These are phyloP conservation scores for Lyophyllum semitale DNA, from an alignment of 768 basidiomycete genomes.

Conservation along the genomic window DNA sequence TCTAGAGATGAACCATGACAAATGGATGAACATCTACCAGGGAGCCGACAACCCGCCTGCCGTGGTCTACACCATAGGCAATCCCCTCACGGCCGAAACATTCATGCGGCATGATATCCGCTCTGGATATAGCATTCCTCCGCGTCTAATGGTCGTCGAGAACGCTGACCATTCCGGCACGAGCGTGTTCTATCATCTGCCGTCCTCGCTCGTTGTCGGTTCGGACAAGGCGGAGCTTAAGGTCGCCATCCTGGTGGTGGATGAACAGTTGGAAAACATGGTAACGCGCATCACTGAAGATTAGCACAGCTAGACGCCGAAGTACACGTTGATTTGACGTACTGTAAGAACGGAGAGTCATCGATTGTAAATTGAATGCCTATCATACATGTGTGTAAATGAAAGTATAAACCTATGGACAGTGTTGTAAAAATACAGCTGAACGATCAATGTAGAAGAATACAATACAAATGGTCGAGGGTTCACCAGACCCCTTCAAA, in stretches of 20 bases:
- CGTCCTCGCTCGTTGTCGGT: constrained; percentile 34
- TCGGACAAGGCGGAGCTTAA: constrained; percentile 31
- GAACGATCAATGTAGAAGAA: not conserved
- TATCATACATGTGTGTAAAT: not conserved
- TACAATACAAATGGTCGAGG: not conserved
- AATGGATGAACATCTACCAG: constrained; percentile 36
- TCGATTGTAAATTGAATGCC: not conserved
- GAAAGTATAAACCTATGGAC: not conserved
- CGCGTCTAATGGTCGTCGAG: constrained; percentile 33
- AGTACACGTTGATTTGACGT: not conserved
- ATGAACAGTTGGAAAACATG: constrained; percentile 45
- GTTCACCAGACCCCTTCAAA: not conserved
- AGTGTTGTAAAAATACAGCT: not conserved
- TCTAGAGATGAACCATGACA: constrained; percentile 34
- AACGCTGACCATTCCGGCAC: constrained; percentile 26
- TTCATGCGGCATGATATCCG: constrained; percentile 31
- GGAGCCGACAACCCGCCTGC: constrained; percentile 28
- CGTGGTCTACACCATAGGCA: constrained; percentile 41
- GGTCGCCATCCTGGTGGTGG: constrained; percentile 35
- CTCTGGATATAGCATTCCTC: constrained; percentile 34
- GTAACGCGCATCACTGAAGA: constrained; percentile 33
- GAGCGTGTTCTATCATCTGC: constrained; percentile 35
- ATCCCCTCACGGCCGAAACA: constrained; percentile 37
- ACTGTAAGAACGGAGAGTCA: not conserved
- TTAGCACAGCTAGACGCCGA: constrained; percentile 1